A percentile compares a stretch with the other conserved stretches of the same genome.
phyloP scores from a whole-genome alignment of 1,284 basidiomycete genomes.

The Cutaneotrichosporon mucoides region DNA sequence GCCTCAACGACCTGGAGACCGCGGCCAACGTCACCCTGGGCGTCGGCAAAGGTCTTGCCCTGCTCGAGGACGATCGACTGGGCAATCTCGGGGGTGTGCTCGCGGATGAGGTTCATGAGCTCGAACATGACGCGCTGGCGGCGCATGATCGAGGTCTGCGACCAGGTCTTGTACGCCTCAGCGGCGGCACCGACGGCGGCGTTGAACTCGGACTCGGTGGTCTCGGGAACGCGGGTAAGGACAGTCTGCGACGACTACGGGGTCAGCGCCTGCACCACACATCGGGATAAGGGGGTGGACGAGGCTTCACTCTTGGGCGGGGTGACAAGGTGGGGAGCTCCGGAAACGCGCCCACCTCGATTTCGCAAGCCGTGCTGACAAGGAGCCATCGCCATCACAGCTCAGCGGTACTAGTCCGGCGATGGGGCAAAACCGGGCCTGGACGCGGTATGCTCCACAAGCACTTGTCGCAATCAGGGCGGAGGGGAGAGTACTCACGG shows the following conservation, averaged over 20 bases:
- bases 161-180: constrained; percentile 88
- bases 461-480: no score
- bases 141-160: constrained; percentile 73
- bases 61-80: constrained; percentile 74
- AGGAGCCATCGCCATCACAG: no score
- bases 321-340: no score
- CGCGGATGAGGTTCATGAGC: constrained; percentile 75
- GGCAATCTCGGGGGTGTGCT: constrained; percentile 59
- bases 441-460: no score
- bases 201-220: constrained; percentile 75
- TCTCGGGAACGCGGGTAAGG: constrained; percentile 84
- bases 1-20: constrained; percentile 86
- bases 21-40: constrained; percentile 88
- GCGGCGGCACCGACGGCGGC: constrained; percentile 80
- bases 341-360: no score
- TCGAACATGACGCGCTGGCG: constrained; percentile 87
- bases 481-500: constrained; percentile 53
- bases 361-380: no score
- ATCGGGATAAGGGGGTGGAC: background rate
- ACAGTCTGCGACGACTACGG: constrained; percentile 40
- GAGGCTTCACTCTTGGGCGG: background rate
- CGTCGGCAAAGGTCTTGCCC: constrained; percentile 85
- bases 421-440: no score
- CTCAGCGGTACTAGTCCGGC: no score
- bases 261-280: background rate